Conservation (phyloP, 768 basidiomycete species). For the Boletus barrowsii region DNA sequence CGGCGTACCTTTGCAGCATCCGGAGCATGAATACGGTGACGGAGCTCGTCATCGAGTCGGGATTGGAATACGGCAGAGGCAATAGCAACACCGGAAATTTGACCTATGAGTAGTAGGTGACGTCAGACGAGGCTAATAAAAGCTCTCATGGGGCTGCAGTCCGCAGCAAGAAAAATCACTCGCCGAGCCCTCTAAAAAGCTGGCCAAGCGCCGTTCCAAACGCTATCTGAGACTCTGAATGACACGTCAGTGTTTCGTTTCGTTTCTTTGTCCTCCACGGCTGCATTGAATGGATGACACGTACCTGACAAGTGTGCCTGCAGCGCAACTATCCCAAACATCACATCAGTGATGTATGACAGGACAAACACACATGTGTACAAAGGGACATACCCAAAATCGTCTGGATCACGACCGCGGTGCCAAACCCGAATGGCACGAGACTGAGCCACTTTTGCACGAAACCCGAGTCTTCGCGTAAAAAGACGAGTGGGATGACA, state of each 20-base stretch:
- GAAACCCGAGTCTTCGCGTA: conserved; percentile 22
- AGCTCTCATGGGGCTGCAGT: too few species aligned
- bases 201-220: conserved; percentile 26
- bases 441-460: conserved; percentile 22
- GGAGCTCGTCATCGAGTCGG: conserved; percentile 16
- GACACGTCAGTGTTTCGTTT: not conserved
- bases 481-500: conserved; percentile 35
- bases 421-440: conserved; percentile 1
- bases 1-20: conserved; percentile 6
- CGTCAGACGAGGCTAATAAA: not conserved
- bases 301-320: conserved; percentile 1
- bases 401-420: conserved; percentile 8
- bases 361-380: not conserved
- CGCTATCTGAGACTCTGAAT: conserved; percentile 17
- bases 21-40: conserved; percentile 9
- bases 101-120: conserved; percentile 3
- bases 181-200: conserved; percentile 18
- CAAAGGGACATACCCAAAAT: not conserved
- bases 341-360: not conserved
- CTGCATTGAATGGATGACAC: not conserved
- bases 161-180: not conserved
- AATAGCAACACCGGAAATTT: conserved; percentile 21
- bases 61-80: conserved; percentile 23
- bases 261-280: too few species aligned
- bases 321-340: not conserved